Percentiles rank a stretch among this genome's conserved stretches.
phyloP scores from a whole-genome alignment of 2,329 filamentous ascomycete genomes.

The Aspergillus ochraceoroseus region DNA sequence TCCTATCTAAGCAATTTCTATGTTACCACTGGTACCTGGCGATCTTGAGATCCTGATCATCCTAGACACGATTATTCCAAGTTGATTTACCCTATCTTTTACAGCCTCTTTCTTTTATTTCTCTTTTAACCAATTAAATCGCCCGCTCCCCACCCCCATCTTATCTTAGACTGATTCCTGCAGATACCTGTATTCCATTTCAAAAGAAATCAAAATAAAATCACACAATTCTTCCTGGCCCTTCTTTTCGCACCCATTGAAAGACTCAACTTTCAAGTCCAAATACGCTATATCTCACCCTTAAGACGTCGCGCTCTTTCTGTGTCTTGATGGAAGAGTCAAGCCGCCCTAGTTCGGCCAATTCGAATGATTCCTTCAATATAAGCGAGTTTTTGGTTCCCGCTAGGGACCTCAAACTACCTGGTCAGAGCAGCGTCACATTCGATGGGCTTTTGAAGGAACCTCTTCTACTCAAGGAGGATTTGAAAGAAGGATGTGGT shows the following conservation, averaged over 20 bases:
- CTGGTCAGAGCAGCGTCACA: constrained; percentile 50
- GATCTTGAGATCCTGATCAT: no score
- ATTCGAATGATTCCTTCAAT: constrained; percentile 32
- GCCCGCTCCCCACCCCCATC: no score
- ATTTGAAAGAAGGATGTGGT: constrained; percentile 81
- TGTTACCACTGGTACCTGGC: no score
- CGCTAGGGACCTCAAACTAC: constrained; percentile 49
- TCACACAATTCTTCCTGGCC: no score
- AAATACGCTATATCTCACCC: neutral
- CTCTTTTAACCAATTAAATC: no score
- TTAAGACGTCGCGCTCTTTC: neutral
- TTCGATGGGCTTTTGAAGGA: constrained; percentile 70
- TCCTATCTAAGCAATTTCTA: no score
- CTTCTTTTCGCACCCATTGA: no score
- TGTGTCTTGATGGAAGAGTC: constrained; percentile 13
- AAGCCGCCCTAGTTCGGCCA: constrained; percentile 13
- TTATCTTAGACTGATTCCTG: no score
- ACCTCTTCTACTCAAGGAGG: constrained; percentile 74
- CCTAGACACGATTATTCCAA: no score
- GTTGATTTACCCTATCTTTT: neutral
- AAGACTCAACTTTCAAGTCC: no score
- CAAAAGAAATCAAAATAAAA: no score
- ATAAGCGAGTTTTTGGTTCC: constrained; percentile 56
- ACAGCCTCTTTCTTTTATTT: neutral
- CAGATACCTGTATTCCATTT: no score